Conservation (phyloP, 2,329 filamentous ascomycete genomes). For the Exophiala phaeomuriformis region DNA sequence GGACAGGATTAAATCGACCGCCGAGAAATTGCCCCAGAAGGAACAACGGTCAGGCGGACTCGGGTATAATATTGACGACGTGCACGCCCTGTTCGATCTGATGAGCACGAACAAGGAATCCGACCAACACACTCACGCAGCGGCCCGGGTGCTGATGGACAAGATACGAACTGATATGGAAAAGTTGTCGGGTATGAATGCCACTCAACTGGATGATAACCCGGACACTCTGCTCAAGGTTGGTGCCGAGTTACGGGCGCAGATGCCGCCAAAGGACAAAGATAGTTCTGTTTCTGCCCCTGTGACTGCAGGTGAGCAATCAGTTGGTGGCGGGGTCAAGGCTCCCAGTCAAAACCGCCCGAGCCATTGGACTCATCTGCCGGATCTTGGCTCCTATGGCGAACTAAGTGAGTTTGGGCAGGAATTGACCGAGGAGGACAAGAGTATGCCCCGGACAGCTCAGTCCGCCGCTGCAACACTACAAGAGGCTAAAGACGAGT, state of each 20-base stretch:
- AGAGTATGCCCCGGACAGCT: constrained; percentile 41
- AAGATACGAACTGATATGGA: constrained; percentile 46
- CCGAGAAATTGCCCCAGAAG: constrained; percentile 15
- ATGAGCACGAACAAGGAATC: constrained; percentile 26
- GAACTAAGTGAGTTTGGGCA: constrained; percentile 34
- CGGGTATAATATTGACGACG: constrained; percentile 27
- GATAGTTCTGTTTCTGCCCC: background rate
- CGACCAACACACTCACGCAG: constrained; percentile 32
- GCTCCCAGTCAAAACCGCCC: constrained; percentile 36
- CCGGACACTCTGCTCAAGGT: constrained; percentile 31
- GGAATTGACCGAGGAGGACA: constrained; percentile 40
- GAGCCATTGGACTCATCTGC: constrained; percentile 38
- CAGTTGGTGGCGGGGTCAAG: constrained; percentile 38
- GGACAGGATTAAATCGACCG: constrained; percentile 21
- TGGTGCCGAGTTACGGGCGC: constrained; percentile 26
- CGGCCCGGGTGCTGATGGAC: constrained; percentile 41
- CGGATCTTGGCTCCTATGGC: constrained; percentile 38
- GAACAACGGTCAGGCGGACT: constrained; percentile 11
- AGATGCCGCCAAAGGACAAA: constrained; percentile 12
- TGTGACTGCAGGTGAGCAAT: constrained; percentile 14
- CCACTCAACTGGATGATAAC: constrained; percentile 24
- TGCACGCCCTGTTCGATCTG: constrained; percentile 28
- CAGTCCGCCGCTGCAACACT: constrained; percentile 44
- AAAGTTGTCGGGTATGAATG: constrained; percentile 31
- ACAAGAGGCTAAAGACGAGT: constrained; percentile 46